These are phyloP conservation scores for Aspergillus mulundensis DNA, from an alignment of 495 filamentous ascomycete species.

Conservation along the genomic window DNA sequence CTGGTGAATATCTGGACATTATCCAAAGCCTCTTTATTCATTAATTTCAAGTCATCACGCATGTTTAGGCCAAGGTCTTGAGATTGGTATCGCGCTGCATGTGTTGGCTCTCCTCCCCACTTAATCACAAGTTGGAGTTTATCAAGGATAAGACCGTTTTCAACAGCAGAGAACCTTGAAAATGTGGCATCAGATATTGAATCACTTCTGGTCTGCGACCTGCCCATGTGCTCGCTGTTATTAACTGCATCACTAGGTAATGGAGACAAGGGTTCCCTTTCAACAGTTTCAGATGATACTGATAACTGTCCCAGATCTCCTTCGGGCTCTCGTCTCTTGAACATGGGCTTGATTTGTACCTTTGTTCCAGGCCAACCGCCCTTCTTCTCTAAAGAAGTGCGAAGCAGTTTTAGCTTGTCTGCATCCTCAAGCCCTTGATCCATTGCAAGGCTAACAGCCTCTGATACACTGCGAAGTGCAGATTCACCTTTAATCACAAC, in stretches of 20 bases:
- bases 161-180: conserved; percentile 82
- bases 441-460: conserved; percentile 77
- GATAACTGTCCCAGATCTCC: conserved; percentile 37
- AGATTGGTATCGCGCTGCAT: conserved; percentile 92
- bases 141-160: conserved; percentile 84
- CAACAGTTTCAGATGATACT: conserved; percentile 8
- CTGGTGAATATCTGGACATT: conserved; percentile 92
- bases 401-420: conserved; percentile 76
- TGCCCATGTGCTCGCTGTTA: conserved; percentile 26
- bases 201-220: conserved; percentile 62
- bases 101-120: conserved; percentile 97
- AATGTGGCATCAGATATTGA: conserved; percentile 83
- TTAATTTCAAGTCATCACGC: conserved; percentile 87
- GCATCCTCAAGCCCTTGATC: conserved; percentile 75
- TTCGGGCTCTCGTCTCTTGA: conserved; percentile 71
- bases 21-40: conserved; percentile 87
- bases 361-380: conserved; percentile 93
- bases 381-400: conserved; percentile 84
- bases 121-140: conserved; percentile 98
- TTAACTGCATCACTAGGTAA: conserved; percentile 13
- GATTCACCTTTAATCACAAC: conserved; percentile 89
- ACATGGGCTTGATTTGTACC: conserved; percentile 99
- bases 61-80: conserved; percentile 93
- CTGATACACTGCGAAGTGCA: conserved; percentile 81
- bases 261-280: conserved; percentile 24